phyloP scores from a whole-genome alignment of 345 rosid genomes.

The Citrus australasica region DNA sequence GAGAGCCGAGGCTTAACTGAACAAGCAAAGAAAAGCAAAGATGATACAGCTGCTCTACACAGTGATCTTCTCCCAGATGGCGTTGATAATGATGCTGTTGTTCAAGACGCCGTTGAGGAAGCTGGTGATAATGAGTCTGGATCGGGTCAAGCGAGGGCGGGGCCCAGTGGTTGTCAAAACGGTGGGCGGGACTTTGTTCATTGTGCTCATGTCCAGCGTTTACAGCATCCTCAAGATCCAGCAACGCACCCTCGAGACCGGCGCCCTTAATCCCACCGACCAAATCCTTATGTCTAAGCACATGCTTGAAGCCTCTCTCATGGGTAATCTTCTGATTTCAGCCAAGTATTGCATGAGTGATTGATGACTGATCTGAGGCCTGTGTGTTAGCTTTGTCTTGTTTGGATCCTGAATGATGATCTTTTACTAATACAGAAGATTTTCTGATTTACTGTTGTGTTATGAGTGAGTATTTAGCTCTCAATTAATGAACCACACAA shows the following conservation, averaged over 20 bases:
- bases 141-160: constrained; percentile 74
- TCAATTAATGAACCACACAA: not conserved
- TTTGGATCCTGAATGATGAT: not conserved
- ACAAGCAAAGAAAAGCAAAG: not conserved
- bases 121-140: constrained; percentile 59
- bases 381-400: not conserved
- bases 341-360: not conserved
- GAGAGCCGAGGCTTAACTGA: not conserved
- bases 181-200: constrained; percentile 51
- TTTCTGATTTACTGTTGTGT: not conserved
- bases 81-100: constrained; percentile 52
- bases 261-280: constrained; percentile 70
- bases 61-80: constrained; percentile 59
- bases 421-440: not conserved
- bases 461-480: not conserved
- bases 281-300: constrained; percentile 66
- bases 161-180: constrained; percentile 80
- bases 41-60: constrained; percentile 81
- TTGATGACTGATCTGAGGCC: not conserved
- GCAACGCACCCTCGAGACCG: constrained; percentile 48
- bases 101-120: constrained; percentile 80
- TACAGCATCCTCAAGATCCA: constrained; percentile 59
- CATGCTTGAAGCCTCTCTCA: constrained; percentile 84
- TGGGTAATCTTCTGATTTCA: constrained; percentile 44
- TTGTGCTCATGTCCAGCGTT: constrained; percentile 56